Evolutionary conservation across 345 rosid genomes (phyloP).

Genomic region (Eutrema yunnanense): DNA sequence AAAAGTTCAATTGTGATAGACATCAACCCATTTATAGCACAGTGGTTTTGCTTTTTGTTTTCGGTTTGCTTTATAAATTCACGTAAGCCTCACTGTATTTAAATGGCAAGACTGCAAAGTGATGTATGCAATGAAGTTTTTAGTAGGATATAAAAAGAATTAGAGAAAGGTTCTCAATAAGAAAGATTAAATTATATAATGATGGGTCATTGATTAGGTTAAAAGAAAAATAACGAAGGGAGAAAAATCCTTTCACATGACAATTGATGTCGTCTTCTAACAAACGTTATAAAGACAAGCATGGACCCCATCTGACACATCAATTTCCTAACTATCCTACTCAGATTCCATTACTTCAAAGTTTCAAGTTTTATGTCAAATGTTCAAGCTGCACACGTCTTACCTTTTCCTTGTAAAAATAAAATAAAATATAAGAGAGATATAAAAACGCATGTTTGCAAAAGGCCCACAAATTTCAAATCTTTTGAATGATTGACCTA

Average conservation of each 20-base stretch:
- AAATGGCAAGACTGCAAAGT: background rate
- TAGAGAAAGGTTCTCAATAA: background rate
- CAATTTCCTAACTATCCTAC: conserved; percentile 2
- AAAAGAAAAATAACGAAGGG: background rate
- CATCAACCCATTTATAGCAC: background rate
- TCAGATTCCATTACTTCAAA: conserved; percentile 16
- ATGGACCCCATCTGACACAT: background rate
- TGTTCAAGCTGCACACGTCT: background rate
- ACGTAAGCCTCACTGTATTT: background rate
- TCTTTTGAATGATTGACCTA: background rate
- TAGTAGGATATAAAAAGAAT: background rate
- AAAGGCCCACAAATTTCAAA: background rate
- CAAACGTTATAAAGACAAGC: background rate
- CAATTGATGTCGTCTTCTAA: background rate
- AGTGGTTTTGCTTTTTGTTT: background rate
- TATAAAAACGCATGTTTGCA: background rate
- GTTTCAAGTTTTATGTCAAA: background rate
- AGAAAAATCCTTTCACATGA: background rate
- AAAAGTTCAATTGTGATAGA: background rate
- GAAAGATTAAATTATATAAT: background rate
- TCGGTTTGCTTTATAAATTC: background rate
- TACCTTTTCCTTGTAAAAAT: background rate
- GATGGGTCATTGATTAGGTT: background rate
- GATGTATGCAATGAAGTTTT: conserved; percentile 5
- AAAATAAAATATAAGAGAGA: background rate